These are phyloP conservation scores for Heliamphora pulchella DNA, from an alignment of 179 eudicot genomes.

Conservation along the genomic window DNA sequence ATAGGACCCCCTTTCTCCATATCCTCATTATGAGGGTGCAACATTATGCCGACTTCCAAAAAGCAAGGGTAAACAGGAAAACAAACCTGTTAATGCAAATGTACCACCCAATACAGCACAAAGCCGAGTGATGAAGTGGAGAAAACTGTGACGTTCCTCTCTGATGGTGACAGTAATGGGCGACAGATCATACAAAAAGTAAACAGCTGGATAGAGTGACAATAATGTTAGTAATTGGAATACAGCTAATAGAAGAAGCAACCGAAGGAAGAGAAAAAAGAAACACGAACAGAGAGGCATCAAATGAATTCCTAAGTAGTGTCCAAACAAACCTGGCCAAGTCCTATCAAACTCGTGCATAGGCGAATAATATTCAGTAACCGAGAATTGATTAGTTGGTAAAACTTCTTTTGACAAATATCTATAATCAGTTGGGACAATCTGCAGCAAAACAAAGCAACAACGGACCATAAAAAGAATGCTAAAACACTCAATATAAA, in stretches of 20 bases:
- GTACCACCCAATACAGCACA: slow-evolving; percentile 98
- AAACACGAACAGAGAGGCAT: background rate
- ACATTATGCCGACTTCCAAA: slow-evolving; percentile 16
- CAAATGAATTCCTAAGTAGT: background rate
- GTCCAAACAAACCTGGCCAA: slow-evolving; percentile 80
- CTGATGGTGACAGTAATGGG: slow-evolving; percentile 93
- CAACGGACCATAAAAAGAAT: background rate
- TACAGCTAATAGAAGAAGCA: background rate
- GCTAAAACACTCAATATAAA: background rate
- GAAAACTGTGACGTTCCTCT: slow-evolving; percentile 95
- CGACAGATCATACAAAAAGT: slow-evolving; percentile 90
- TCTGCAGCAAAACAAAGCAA: slow-evolving; percentile 37
- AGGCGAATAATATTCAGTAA: slow-evolving; percentile 90
- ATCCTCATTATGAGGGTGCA: background rate
- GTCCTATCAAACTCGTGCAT: slow-evolving; percentile 68
- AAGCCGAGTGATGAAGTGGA: slow-evolving; percentile 91
- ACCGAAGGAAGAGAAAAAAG: background rate
- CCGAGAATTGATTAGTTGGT: slow-evolving; percentile 94
- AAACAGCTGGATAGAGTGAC: slow-evolving; percentile 59
- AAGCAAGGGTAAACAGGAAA: background rate
- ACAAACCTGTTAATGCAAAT: slow-evolving; percentile 89
- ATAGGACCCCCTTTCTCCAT: background rate
- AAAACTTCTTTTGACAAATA: slow-evolving; percentile 76
- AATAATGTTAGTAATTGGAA: slow-evolving; percentile 12
- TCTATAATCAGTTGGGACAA: slow-evolving; percentile 94